Conservation (phyloP, 2,329 filamentous ascomycete genomes). For the Aspergillus proliferans region DNA sequence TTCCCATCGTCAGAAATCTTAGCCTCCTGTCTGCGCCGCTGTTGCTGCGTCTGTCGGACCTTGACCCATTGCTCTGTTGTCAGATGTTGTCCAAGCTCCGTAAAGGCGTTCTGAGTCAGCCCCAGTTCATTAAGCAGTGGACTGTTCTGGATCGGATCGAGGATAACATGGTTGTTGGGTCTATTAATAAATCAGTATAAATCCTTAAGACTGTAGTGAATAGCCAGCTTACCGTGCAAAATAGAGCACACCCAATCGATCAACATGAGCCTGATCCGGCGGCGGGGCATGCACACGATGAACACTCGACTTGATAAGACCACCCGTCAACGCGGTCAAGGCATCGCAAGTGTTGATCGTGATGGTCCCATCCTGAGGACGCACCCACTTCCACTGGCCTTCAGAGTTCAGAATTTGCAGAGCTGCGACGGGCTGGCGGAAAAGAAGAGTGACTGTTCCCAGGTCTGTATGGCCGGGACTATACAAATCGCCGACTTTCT, state of each 20-base stretch:
- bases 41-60: slow-evolving; percentile 38
- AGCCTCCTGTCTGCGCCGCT: slow-evolving; percentile 28
- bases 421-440: slow-evolving; percentile 53
- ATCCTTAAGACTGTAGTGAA: not conserved
- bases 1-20: slow-evolving; percentile 34
- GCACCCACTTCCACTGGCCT: slow-evolving; percentile 47
- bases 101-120: slow-evolving; percentile 33
- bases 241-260: slow-evolving; percentile 40
- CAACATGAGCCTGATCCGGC: slow-evolving; percentile 41
- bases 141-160: slow-evolving; percentile 34
- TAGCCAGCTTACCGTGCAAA: slow-evolving; percentile 36
- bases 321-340: slow-evolving; percentile 45
- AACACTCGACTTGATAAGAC: slow-evolving; percentile 46
- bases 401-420: slow-evolving; percentile 50
- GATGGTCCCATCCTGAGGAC: slow-evolving; percentile 45
- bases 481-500: slow-evolving; percentile 40
- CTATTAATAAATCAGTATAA: slow-evolving; percentile 8
- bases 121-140: slow-evolving; percentile 32
- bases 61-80: slow-evolving; percentile 39
- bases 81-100: slow-evolving; percentile 35
- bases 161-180: slow-evolving; percentile 39
- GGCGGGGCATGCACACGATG: slow-evolving; percentile 47
- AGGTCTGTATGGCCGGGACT: slow-evolving; percentile 52
- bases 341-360: slow-evolving; percentile 50
- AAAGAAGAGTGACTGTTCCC: slow-evolving; percentile 51